Percentiles rank a stretch among this genome's conserved stretches.
Evolutionary conservation across 2,329 filamentous ascomycete genomes (phyloP).

Genomic region (Coniochaeta sp.): DNA sequence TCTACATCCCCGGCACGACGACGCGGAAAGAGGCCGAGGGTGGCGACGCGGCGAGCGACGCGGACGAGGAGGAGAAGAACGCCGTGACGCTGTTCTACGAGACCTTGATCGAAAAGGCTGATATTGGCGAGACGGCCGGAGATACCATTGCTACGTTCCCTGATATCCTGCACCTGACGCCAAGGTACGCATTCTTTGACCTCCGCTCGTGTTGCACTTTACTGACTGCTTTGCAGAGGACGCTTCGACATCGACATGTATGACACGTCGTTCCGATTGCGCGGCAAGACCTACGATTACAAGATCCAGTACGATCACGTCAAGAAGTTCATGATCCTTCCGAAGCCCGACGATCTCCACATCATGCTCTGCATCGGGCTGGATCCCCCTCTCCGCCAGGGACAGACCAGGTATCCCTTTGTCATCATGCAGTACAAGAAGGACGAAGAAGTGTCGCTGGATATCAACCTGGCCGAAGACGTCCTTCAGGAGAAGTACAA

Average conservation of each 20-base stretch:
- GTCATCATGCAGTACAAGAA: conserved; percentile 98
- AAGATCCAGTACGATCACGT: conserved; percentile 98
- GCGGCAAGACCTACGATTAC: conserved; percentile 99
- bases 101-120: conserved; percentile 94
- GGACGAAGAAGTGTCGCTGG: conserved; percentile 93
- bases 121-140: conserved; percentile 98
- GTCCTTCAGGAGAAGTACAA: conserved; percentile 79
- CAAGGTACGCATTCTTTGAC: conserved; percentile 65
- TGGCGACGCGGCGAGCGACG: conserved; percentile 63
- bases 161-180: conserved; percentile 93
- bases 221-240: conserved; percentile 56
- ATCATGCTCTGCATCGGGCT: conserved; percentile 91
- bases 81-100: conserved; percentile 98
- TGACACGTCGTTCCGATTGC: conserved; percentile 91
- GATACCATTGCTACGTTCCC: conserved; percentile 97
- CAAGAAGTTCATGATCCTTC: conserved; percentile 98
- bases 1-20: conserved; percentile 91
- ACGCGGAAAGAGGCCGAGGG: conserved; percentile 70
- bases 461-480: conserved; percentile 92
- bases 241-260: conserved; percentile 99
- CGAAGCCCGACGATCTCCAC: conserved; percentile 97
- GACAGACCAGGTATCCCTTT: conserved; percentile 96
- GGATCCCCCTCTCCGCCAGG: conserved; percentile 90
- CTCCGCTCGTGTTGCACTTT: neutral
- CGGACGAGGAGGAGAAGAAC: conserved; percentile 78